phyloP scores from a whole-genome alignment of 2,329 filamentous ascomycete species.

The Bipolaris sorokiniana region DNA sequence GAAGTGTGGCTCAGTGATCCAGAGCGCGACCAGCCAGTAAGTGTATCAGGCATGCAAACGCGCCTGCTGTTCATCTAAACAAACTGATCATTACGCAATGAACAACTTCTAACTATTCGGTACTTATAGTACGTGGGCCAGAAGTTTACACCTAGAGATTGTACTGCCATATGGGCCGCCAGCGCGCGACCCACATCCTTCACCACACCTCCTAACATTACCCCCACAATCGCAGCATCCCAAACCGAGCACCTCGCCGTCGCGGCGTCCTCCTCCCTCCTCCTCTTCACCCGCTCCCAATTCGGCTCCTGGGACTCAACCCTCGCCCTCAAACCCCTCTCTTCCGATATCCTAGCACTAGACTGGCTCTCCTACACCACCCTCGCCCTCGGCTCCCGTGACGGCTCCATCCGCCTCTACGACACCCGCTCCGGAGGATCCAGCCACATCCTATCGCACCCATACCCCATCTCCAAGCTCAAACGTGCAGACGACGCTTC shows the following conservation, averaged over 20 bases:
- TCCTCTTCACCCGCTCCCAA: slow-evolving; percentile 30
- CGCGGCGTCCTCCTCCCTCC: slow-evolving; percentile 36
- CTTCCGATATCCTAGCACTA: slow-evolving; percentile 41
- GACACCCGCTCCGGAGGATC: slow-evolving; percentile 38
- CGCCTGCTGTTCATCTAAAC: no score
- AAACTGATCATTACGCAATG: not conserved
- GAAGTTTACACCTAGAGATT: slow-evolving; percentile 34
- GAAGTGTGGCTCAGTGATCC: slow-evolving; percentile 37
- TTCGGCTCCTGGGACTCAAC: slow-evolving; percentile 30
- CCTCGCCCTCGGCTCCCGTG: slow-evolving; percentile 41
- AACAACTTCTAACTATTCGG: not conserved
- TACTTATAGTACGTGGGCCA: slow-evolving; percentile 29
- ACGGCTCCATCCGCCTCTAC: slow-evolving; percentile 43
- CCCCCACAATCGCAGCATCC: slow-evolving; percentile 26
- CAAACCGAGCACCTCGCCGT: slow-evolving; percentile 41
- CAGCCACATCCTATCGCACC: slow-evolving; percentile 35
- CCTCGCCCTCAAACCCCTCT: slow-evolving; percentile 11
- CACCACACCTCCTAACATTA: slow-evolving; percentile 12
- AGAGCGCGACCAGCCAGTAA: slow-evolving; percentile 29
- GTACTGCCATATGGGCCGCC: slow-evolving; percentile 37
- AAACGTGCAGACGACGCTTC: slow-evolving; percentile 36
- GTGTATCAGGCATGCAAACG: not conserved
- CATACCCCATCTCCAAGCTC: slow-evolving; percentile 30
- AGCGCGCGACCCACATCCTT: slow-evolving; percentile 30
- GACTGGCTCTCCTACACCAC: slow-evolving; percentile 43